phyloP scores from a whole-genome alignment of 345 rosid genomes.

The Arabidopsis thaliana region DNA sequence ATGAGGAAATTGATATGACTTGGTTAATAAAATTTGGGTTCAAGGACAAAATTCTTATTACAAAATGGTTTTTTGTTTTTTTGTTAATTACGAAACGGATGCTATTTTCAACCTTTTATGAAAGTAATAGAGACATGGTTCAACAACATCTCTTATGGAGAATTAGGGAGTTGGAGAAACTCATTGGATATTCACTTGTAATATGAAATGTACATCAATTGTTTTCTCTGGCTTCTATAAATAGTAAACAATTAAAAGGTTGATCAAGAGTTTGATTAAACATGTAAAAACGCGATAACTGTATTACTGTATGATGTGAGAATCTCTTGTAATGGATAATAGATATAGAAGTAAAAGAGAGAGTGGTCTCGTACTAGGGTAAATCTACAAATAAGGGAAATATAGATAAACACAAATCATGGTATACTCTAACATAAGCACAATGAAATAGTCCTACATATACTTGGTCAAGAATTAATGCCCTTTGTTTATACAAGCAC shows the following conservation, averaged over 20 bases:
- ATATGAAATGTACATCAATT: conserved; percentile 18
- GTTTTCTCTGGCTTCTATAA: not conserved
- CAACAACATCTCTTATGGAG: conserved; percentile 26
- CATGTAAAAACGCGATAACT: conserved; percentile 6
- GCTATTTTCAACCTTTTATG: conserved; percentile 2
- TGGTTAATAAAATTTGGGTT: too few relatives aligned
- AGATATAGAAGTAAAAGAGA: too few relatives aligned
- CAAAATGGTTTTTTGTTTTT: too few relatives aligned
- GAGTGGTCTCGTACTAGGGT: too few relatives aligned
- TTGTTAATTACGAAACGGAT: not conserved
- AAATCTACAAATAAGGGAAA: too few relatives aligned
- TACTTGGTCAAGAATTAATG: conserved; percentile 37
- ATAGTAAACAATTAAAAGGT: not conserved
- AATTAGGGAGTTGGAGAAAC: conserved; percentile 22
- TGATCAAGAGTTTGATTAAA: not conserved
- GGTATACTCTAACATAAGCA: not conserved
- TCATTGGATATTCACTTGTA: conserved; percentile 8
- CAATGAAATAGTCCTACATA: conserved; percentile 29
- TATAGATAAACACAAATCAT: too few relatives aligned
- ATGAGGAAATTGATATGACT: too few relatives aligned
- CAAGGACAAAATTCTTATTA: too few relatives aligned
- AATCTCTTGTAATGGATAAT: too few relatives aligned
- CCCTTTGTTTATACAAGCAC: conserved; percentile 19
- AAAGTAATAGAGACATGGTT: conserved; percentile 26
- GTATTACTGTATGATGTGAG: too few relatives aligned